Evolutionary conservation across 768 basidiomycete species (phyloP), one percentile per base, ranked within the genome.

Genomic region (Leucocoprinus leucothites): DNA sequence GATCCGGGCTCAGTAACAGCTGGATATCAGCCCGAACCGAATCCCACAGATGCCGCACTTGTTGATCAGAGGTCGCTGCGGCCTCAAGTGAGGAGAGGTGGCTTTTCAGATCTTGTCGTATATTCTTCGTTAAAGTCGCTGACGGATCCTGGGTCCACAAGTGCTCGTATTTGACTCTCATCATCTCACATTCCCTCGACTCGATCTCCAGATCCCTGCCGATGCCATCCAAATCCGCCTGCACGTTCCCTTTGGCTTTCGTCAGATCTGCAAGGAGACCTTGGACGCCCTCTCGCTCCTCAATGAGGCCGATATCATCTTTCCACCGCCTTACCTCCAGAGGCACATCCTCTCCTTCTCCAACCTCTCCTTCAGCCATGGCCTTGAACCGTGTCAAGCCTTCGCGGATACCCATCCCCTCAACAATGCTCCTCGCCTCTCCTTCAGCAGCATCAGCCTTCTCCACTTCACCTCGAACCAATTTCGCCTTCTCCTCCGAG

Each of bases 401-500:
- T 26, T 82, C 81, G 59, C 87, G 87, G 28, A 98, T 79, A 0
- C 90, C 91, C 58, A 95, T 75, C 25, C 85, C 84, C 46, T 96
- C 94, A 49, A 98, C 68, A 21, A 85, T 84, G 45, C 89, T 89
- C 59, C 83, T 75, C 31, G 82, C 81, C 67, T 95, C 91, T 4
- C 78, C 87, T 64, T 97, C 94, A 0, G 89, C 86, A 21, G 82
- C 74, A 59, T 98, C 95, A 0, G 85, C 87, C 50, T 85, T 83
- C 74, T 98, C 96, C 7, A 89, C 90, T 67, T 98, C 94, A 4
- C 77, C 83, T 38, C 97, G 80, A 7, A 94, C 93, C 24, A 78
- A 68, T 70, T 99, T 98, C 19, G 96, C 97, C 74, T 98, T 98
- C 73, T 99, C 97, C 69, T 99, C 97, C 0, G 94, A 96, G 69